Evolutionary conservation across 2,329 filamentous ascomycete species (phyloP).

Genomic region (Calonectria leucothoes): DNA sequence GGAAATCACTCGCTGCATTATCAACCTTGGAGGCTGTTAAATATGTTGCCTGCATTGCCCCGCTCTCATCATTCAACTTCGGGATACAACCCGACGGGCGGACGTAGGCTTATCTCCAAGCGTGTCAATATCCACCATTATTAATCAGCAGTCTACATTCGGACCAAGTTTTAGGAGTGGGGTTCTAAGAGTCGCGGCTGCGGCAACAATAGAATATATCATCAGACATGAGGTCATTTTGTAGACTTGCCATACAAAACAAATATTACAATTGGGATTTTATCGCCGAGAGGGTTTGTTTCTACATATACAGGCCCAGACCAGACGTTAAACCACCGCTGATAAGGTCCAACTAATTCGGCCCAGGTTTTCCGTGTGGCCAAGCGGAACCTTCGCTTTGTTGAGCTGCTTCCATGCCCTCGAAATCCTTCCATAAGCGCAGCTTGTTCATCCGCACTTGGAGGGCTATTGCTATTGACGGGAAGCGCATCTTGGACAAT

Average conservation of each 20-base stretch:
- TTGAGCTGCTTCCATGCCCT: conserved; percentile 27
- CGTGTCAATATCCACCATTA: not conserved
- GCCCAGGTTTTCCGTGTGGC: conserved; percentile 4
- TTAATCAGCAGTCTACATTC: not conserved
- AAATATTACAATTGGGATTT: conserved; percentile 43
- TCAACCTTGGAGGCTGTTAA: conserved; percentile 19
- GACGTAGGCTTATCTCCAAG: not conserved
- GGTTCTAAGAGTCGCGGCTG: not conserved
- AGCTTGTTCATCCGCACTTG: conserved; percentile 24
- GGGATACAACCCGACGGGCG: conserved; percentile 17
- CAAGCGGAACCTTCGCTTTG: conserved; percentile 14
- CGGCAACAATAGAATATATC: not conserved
- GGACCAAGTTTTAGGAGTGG: not conserved
- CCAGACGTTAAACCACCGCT: conserved; percentile 19
- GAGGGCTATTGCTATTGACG: conserved; percentile 22
- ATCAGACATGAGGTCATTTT: conserved; percentile 1
- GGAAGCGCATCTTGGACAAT: conserved; percentile 22
- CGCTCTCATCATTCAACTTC: conserved; percentile 40
- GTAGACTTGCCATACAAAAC: conserved; percentile 28
- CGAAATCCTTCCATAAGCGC: conserved; percentile 27
- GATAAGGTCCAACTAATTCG: not conserved
- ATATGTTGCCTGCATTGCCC: conserved; percentile 24
- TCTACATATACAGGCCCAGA: conserved; percentile 32
- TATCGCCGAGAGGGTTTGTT: conserved; percentile 37
- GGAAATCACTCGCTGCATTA: not conserved